Base-by-base conservation (phyloP, 2,329 filamentous ascomycete species). In the Fusarium sp. region DNA sequence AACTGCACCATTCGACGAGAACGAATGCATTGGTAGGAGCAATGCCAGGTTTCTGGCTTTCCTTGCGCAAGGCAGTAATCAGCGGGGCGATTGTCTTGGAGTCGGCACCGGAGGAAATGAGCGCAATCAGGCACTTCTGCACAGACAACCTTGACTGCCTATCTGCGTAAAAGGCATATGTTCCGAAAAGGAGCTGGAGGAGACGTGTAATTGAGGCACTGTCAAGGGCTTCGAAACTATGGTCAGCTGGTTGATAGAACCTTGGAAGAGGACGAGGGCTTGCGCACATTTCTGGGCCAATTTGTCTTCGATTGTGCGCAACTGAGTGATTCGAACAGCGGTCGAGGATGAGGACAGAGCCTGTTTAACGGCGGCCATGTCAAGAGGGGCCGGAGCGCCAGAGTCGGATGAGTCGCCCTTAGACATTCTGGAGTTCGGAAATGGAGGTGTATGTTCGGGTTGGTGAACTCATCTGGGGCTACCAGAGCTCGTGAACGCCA, bases 121-220 rank as follows among this genome's bases (percentile, higher is more conserved):
- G 86, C 58, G 90, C 87, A 72, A 87, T 85, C 64, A 99, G 87
- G 80, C 95, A 97, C 83, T 89, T 87, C 81, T 97, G 93, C 37
- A 95, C 94, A 42, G 94, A 94, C 76, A 91, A 88, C 76, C 96
- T 90, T 49, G 96, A 98, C 73, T 90, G 86, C 77, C 95, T 91
- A 83, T 99, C 96, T 82, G 91, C 85, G 83, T 98, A 99, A 76
- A 93, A 90, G 69, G 94, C 90, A 80, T 98, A 95, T 58, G 95
- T 98, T 80, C 91, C 90, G 84, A 98, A 96, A 37, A 99, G 89
- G 38, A 95, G 85, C 69, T 90, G 88, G 72, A 97, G 85, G 59
- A 96, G 82, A 67, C 82, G 81, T 57, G 86, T 83, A 62, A 90
- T 83, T 59, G 87, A 81, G 50, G 86, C 81, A 81, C 82, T 80